Evolutionary conservation across 495 filamentous ascomycete species (phyloP).

Genomic region (Pyronema omphalodes): DNA sequence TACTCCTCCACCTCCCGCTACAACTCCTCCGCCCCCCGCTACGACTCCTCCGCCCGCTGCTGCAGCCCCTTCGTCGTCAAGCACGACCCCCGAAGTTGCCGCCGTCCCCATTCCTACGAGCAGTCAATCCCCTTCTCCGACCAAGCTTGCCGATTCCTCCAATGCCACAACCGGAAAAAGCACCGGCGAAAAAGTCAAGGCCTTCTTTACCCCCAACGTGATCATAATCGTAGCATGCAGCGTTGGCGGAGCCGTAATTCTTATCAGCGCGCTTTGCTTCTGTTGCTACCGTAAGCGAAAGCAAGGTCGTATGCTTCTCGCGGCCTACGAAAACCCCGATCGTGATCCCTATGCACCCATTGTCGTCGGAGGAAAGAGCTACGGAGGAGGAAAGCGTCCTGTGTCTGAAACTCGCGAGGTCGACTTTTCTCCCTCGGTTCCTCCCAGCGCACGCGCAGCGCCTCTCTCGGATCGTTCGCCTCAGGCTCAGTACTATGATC

Average conservation of each 20-base stretch:
- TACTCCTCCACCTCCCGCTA: neutral
- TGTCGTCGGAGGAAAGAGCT: neutral
- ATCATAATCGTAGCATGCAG: constrained; percentile 14
- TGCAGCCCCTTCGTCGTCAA: too few species aligned
- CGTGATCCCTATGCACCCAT: constrained; percentile 13
- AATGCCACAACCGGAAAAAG: too few species aligned
- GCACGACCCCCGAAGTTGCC: too few species aligned
- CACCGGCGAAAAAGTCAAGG: neutral
- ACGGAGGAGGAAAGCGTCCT: too few species aligned
- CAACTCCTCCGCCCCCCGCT: too few species aligned
- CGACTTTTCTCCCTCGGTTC: neutral
- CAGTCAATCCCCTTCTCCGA: too few species aligned
- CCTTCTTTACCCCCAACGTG: constrained; percentile 11
- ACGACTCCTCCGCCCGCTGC: too few species aligned
- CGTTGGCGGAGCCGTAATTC: constrained; percentile 8
- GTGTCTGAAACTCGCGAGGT: too few species aligned
- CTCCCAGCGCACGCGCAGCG: neutral
- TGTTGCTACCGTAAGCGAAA: constrained; percentile 21
- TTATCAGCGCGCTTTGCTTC: constrained; percentile 5
- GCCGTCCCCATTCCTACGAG: too few species aligned
- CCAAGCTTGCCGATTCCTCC: too few species aligned
- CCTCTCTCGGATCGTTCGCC: neutral
- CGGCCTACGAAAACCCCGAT: constrained; percentile 18
- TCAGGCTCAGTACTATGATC: neutral
- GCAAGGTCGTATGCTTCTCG: constrained; percentile 15